Percentiles rank a stretch among this genome's conserved stretches.
phyloP scores from a whole-genome alignment of 1,284 basidiomycete genomes.

The Termitomyces sp. region DNA sequence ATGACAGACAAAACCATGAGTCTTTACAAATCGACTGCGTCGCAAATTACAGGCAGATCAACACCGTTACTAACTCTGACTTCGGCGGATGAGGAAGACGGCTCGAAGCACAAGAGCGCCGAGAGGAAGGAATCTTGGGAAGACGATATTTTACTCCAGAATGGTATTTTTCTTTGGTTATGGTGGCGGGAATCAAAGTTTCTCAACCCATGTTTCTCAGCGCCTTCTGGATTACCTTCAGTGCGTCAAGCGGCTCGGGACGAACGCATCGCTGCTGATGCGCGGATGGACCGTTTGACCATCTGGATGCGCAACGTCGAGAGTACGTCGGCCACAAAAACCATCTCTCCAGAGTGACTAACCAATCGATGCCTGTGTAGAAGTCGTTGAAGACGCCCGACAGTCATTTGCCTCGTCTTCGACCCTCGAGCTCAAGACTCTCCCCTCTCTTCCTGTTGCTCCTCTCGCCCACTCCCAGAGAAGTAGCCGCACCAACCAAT shows the following conservation, averaged over 20 bases:
- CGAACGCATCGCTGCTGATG: conserved; percentile 49
- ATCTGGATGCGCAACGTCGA: conserved; percentile 76
- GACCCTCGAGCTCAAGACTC: conserved; percentile 29
- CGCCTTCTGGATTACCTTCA: conserved; percentile 42
- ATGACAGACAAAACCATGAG: conserved; percentile 50
- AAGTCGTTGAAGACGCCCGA: conserved; percentile 70
- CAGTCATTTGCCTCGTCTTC: conserved; percentile 62
- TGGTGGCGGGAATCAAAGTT: not conserved
- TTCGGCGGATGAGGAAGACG: conserved; percentile 23
- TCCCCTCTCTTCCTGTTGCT: conserved; percentile 56
- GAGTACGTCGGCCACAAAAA: conserved; percentile 50
- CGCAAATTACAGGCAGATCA: conserved; percentile 37
- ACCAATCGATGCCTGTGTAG: conserved; percentile 31
- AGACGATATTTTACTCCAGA: conserved; percentile 38
- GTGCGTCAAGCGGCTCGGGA: conserved; percentile 47
- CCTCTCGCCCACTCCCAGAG: conserved; percentile 46
- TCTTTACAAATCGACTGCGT: conserved; percentile 50
- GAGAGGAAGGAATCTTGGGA: conserved; percentile 44
- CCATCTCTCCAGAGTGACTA: not conserved
- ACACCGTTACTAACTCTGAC: conserved; percentile 36
- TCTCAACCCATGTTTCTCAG: conserved; percentile 6
- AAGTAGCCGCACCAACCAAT: conserved; percentile 32
- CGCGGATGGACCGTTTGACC: conserved; percentile 61
- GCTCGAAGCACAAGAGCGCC: conserved; percentile 17
- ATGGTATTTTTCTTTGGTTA: conserved; percentile 29